Conservation (phyloP, 345 rosid genomes). For the Cardamine occulta region DNA sequence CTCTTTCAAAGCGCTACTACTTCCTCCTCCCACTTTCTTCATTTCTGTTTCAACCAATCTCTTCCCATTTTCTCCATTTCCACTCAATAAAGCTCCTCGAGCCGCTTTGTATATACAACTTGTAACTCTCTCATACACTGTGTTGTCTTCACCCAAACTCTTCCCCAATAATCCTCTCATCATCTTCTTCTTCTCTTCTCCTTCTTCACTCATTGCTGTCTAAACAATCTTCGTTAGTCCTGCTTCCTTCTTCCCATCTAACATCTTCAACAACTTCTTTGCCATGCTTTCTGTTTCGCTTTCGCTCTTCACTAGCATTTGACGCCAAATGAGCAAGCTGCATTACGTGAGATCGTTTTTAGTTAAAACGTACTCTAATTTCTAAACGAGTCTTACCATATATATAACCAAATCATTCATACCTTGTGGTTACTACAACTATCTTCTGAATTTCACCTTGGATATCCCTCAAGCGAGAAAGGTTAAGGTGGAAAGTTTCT, state of each 20-base stretch:
- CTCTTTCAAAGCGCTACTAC: slow-evolving; percentile 46
- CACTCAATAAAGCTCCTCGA: slow-evolving; percentile 71
- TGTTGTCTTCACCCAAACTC: slow-evolving; percentile 79
- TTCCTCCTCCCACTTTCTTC: slow-evolving; percentile 54
- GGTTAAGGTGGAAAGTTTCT: slow-evolving; percentile 73
- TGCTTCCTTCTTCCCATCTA: slow-evolving; percentile 55
- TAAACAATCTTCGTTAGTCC: slow-evolving; percentile 69
- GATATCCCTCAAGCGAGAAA: slow-evolving; percentile 66
- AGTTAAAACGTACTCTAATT: neutral
- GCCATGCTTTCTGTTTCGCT: slow-evolving; percentile 60
- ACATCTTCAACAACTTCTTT: slow-evolving; percentile 54
- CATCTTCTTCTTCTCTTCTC: slow-evolving; percentile 53
- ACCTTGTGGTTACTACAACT: slow-evolving; percentile 74
- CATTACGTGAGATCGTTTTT: neutral
- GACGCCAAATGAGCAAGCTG: slow-evolving; percentile 88
- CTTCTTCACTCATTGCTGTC: slow-evolving; percentile 47
- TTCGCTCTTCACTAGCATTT: slow-evolving; percentile 57
- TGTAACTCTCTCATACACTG: slow-evolving; percentile 75
- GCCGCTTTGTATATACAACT: slow-evolving; percentile 63
- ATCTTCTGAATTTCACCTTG: slow-evolving; percentile 88
- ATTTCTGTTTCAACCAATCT: slow-evolving; percentile 63
- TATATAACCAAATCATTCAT: slow-evolving; percentile 2
- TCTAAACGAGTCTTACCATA: neutral
- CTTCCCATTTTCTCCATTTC: slow-evolving; percentile 56
- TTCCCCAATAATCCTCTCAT: slow-evolving; percentile 71